Evolutionary conservation across 2,329 filamentous ascomycete genomes (phyloP), one percentile per base, ranked within the genome.

Genomic region (Macrophomina phaseolina): DNA sequence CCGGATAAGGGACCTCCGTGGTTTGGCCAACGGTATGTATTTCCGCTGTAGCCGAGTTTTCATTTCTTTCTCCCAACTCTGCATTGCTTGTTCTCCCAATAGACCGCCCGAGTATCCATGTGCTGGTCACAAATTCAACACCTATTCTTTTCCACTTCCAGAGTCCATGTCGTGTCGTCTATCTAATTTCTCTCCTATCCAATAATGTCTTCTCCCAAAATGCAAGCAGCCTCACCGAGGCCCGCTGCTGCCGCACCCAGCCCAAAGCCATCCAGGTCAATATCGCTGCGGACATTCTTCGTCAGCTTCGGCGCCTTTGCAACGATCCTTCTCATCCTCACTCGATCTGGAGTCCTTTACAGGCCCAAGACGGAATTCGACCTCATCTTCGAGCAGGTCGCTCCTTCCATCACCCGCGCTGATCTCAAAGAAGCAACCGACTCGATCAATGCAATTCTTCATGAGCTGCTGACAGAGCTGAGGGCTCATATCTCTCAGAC

Each of bases 71-170:
- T 36, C 36, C 38, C 52, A 28, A 23, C 12, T 32, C 18, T 36
- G 18, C 36, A 5, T 4, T 9, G n/a, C 53, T 3, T 18, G 11
- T 40, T 30, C 53, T 38, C 6, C 38, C 18, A 16, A 18, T 30
- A 32, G 53, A 42, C 53, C 53, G 53, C 53, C n/a, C 34, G 48
- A 48, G 34, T 64, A 64, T 46, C 8, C 30, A 42, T 64, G 61
- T 65, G 62, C 62, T 65, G 62, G 62, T 38, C 62, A 55, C 62
- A 34, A 46, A 23, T 46, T 38, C 56, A 65, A 56, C 62, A 9
- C 51, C 48, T 30, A 11, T 28, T 28, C 32, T 5, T 5, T 8
- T 53, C 7, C 14, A 28, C 11, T n/a, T 32, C 16, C 45, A 45
- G 42, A 45, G 42, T 16, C 36, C 14, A 51, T 65, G 51, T 23